Evolutionary conservation across 352 stramenopile genomes (phyloP), one percentile per base, ranked within the genome.

Genomic region (Globisporangium takayamanum): DNA sequence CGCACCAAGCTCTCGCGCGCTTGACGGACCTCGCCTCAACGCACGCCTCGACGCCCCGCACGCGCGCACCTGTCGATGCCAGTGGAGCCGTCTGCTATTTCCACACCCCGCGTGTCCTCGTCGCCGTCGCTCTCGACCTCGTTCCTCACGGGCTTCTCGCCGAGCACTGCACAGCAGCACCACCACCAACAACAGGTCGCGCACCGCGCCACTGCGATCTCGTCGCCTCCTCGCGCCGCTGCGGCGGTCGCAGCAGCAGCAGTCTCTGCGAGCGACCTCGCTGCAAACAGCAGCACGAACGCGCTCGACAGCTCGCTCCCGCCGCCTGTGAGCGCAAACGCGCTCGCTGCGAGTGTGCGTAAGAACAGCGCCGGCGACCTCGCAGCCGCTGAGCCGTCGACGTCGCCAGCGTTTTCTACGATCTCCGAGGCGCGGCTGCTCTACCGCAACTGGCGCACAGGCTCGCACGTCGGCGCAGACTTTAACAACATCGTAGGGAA

Each of bases 361-460:
- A 84, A 80, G 53, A 88, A 84, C 68, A 90, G 78, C 66, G 62
- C 78, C 8, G 80, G 87, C 69, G 80, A 90, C 66, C 67, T 90
- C 46, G 70, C 73, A 12, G 70, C 72, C 26, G 74, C 60, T 66
- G 25, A 59, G 61, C n/a, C 77, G 12, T 75, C 78, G 55, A 69
- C 71, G 20, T 74, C 77, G n/a, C 50, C 50, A 4, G 50, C 30
- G 30, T 55, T 46, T n/a, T 41, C 50, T 37, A 80, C 79, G 14
- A 68, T 78, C 41, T 84, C 80, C 20, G 80, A 89, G 63, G 75
- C 79, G 55, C 80, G 84, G 11, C 60, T 93, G 47, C 68, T 88
- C 53, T 93, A 93, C 52, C 77, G 84, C 53, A 73, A 91, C 72
- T 91, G 84, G 84, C 80, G 84, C 59, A 89, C 80, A 20, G 68